These are phyloP conservation scores for Ramichloridium luteum DNA, from an alignment of 2,329 filamentous ascomycete species.

Conservation along the genomic window DNA sequence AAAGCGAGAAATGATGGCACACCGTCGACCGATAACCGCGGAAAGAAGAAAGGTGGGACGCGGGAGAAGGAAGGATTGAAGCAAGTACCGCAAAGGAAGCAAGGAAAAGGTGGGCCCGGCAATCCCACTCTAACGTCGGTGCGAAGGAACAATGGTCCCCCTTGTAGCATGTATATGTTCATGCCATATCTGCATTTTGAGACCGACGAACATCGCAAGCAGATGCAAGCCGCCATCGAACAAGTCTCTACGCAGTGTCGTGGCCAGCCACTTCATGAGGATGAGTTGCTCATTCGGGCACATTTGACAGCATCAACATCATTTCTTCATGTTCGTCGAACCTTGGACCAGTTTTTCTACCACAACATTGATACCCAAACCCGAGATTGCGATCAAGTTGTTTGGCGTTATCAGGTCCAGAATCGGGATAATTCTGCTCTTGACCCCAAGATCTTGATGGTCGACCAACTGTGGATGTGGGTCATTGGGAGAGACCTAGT, in stretches of 20 bases:
- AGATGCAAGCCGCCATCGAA: constrained; percentile 46
- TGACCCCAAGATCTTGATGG: constrained; percentile 16
- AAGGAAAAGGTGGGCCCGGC: neutral
- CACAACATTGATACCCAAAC: constrained; percentile 49
- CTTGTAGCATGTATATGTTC: constrained; percentile 33
- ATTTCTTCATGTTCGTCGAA: constrained; percentile 46
- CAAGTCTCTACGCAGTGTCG: constrained; percentile 3
- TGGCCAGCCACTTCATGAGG: constrained; percentile 14
- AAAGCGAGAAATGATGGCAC: too few species aligned
- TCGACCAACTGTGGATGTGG: constrained; percentile 59
- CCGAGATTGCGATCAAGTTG: constrained; percentile 52
- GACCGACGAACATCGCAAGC: constrained; percentile 34
- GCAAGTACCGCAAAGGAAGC: neutral
- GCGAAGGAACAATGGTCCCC: neutral
- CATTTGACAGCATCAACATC: constrained; percentile 13
- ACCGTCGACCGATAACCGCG: too few species aligned
- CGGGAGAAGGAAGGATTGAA: neutral
- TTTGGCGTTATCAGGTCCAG: constrained; percentile 41
- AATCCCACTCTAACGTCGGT: neutral
- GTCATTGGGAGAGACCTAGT: constrained; percentile 46
- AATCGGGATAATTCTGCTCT: constrained; percentile 6
- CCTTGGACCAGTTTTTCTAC: constrained; percentile 55
- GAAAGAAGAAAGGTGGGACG: neutral
- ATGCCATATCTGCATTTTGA: constrained; percentile 58
- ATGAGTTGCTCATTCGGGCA: constrained; percentile 25